phyloP scores from a whole-genome alignment of 106 monocot genomes.

The Dactylorhiza incarnata region DNA sequence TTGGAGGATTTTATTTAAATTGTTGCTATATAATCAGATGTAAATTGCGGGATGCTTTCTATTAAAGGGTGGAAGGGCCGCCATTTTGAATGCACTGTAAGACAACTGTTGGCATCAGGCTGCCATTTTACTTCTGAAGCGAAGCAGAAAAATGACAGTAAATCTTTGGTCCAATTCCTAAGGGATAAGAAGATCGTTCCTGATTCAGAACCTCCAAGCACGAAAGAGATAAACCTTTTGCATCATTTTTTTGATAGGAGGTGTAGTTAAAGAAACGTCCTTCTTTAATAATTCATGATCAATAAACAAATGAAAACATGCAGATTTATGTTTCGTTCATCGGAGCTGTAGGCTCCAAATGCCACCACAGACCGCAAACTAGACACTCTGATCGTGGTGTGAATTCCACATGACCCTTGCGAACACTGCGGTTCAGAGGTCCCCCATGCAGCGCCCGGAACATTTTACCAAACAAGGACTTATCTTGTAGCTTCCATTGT shows the following conservation, averaged over 20 bases:
- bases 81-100: constrained; percentile 13
- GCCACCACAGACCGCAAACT: too few species aligned
- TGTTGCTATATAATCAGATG: constrained; percentile 5
- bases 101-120: constrained; percentile 15
- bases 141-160: constrained; percentile 25
- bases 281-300: not conserved
- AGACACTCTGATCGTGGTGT: too few species aligned
- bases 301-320: constrained; percentile 1
- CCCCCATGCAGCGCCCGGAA: too few species aligned
- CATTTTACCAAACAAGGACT: too few species aligned
- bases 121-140: constrained; percentile 18
- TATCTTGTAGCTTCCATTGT: not conserved
- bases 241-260: constrained; percentile 70
- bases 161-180: constrained; percentile 29
- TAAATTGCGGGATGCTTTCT: constrained; percentile 15
- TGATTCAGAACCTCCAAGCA: constrained; percentile 65
- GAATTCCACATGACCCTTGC: too few species aligned
- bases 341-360: too few species aligned
- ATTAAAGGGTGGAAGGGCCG: not conserved
- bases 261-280: constrained; percentile 16
- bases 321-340: not conserved
- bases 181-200: constrained; percentile 73
- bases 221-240: constrained; percentile 61
- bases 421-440: too few species aligned
- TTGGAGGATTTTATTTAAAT: constrained; percentile 1